Evolutionary conservation across 2,329 filamentous ascomycete species (phyloP), one percentile per base, ranked within the genome.

Genomic region (Beauveria asiatica): DNA sequence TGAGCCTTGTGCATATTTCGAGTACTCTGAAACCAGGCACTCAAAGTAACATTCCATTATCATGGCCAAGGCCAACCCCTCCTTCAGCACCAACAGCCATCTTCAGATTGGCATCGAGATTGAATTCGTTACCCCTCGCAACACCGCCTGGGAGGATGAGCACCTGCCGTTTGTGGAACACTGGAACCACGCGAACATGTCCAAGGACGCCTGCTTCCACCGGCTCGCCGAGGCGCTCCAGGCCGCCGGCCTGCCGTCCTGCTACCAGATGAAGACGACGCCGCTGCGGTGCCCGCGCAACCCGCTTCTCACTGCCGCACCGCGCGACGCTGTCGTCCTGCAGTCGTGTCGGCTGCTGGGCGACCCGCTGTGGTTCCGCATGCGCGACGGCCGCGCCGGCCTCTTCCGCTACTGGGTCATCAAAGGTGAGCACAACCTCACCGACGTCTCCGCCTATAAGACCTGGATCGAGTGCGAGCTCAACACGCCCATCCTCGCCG

Each of bases 101-200:
- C 57, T 64, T 17, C 61, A 63, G 37, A 61, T 65, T 49, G 64
- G 62, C 56, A 41, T 65, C 46, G 52, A 65, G 45, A 33, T 65
- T 42, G 63, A 65, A 42, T 65, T 65, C 45, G 46, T 64, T 53
- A 41, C 56, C 3, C 64, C 63, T 1, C 62, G 57, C 23, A 21
- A 54, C 46, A 23, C n/a, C 1, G 11, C 21, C 19, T 59, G 45
- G 46, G 39, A 52, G 13, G n/a, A 17, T 2, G 23, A 11, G n/a
- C 39, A 53, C n/a, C 19, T 52, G 11, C 30, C n/a, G 7, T n/a
- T 2, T 4, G 4, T 58, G 5, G 37, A 51, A 5, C 39, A 5
- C 23, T n/a, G 6, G 16, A 11, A 16, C 37, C 25, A 19, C n/a
- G 2, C 4, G 9, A 37, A 25, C 21, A 4, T 59, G 16, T 16